Evolutionary conservation across 2,329 filamentous ascomycete species (phyloP).

Genomic region (Aureobasidium pullulans): DNA sequence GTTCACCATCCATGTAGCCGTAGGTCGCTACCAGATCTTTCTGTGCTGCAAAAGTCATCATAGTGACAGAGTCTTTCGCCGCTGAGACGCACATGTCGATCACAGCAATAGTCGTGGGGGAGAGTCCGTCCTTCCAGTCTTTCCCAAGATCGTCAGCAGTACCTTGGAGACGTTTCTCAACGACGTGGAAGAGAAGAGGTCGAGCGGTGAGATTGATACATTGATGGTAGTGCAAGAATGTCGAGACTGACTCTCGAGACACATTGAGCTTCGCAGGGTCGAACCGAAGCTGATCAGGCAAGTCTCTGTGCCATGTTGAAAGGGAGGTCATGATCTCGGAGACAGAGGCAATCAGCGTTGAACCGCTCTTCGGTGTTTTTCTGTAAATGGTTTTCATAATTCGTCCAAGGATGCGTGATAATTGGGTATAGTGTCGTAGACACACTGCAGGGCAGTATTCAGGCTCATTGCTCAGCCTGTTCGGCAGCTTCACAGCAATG

Average conservation of each 20-base stretch:
- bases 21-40: slow-evolving; percentile 49
- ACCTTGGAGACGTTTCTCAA: slow-evolving; percentile 40
- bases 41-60: slow-evolving; percentile 43
- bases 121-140: slow-evolving; percentile 43
- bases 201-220: slow-evolving; percentile 52
- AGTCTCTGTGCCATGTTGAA: slow-evolving; percentile 42
- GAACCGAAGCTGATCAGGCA: slow-evolving; percentile 38
- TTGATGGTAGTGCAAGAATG: slow-evolving; percentile 49
- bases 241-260: slow-evolving; percentile 45
- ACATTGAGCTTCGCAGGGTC: slow-evolving; percentile 22
- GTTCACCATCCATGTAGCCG: slow-evolving; percentile 52
- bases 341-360: slow-evolving; percentile 43
- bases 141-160: slow-evolving; percentile 20
- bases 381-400: slow-evolving; percentile 46
- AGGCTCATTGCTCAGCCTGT: slow-evolving; percentile 30
- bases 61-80: slow-evolving; percentile 41
- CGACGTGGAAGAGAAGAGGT: slow-evolving; percentile 48
- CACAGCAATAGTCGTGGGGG: slow-evolving; percentile 41
- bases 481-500: slow-evolving; percentile 38
- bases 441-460: slow-evolving; percentile 42
- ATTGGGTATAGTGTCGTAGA: slow-evolving; percentile 45
- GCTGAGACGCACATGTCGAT: slow-evolving; percentile 48
- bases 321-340: slow-evolving; percentile 45
- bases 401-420: slow-evolving; percentile 46
- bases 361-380: slow-evolving; percentile 39